Evolutionary conservation across 257 asterid genomes (phyloP), one percentile per base, ranked within the genome.

Genomic region (Apocynum venetum): DNA sequence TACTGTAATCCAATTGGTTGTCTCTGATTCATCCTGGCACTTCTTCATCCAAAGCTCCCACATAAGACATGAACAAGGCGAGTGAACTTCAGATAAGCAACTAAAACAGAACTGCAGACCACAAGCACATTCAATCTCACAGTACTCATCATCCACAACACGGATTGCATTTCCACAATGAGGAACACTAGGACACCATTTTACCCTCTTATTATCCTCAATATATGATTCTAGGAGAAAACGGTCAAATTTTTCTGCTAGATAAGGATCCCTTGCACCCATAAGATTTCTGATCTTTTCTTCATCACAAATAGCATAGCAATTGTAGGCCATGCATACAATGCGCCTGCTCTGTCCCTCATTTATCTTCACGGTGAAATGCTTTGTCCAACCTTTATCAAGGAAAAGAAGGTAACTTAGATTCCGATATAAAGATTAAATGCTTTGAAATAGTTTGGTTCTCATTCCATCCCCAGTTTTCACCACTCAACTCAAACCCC

Each of bases 161-260:
- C 85, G 85, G 51, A 90, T 77, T 43, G 91, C 93, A 47, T 89
- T 88, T 65, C 90, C 91, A 71, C 96, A 88, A 70, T 86, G 90
- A 43, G 91, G 93, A 72, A 83, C 81, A 72, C 91, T 87, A 2
- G 96, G 93, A 65, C 96, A 90, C 96, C 96, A 87, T 65, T 90
- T 83, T 36, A 88, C 93, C 76, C 79, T 76, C 76, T 79, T 82
- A 72, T 90, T 90, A 79, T 88, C 96, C 76, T 88, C 93, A 15
- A 90, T 87, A 72, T 87, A 90, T 20, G 96, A 90, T 80, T 88
- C 96, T 43, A 85, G 70, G 49, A 90, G 88, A 82, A 79, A 82
- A 48, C 89, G 87, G 40, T 88, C 87, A 55, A 88, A 88, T 82
- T 87, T 90, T 70, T 82, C 90, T 0, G 85, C 88, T 78, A 88